Base-by-base conservation (phyloP, 2,329 filamentous ascomycete genomes). In the Emergomyces orientalis region DNA sequence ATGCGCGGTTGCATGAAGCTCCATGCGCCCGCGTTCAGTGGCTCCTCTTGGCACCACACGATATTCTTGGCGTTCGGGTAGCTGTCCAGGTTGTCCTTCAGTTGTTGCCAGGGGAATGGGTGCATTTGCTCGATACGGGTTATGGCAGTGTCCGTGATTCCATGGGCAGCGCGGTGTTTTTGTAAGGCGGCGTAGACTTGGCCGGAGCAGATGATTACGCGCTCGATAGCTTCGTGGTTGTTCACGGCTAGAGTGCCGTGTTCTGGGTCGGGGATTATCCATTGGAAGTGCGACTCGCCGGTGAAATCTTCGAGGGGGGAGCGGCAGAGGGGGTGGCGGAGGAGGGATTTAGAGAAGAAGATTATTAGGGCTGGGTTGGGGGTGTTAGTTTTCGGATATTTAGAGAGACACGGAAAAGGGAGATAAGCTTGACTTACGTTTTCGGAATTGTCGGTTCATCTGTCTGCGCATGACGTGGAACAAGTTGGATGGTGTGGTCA, bases 371-470 rank as follows among this genome's bases (percentile, higher is more conserved):
- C 90, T 93, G 25, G 32, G 71, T 27, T 52, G 52, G 32, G 56
- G 11, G 39, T 37, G 39, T 67, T 65, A 73, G 67, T 63, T 62
- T 64, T 61, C 51, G 32, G 14, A 59, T 52, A 59, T 32, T 13
- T 3, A 8, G 17, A 30, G 22, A 30, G 2, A 3, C 27, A 45
- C 27, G 61, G 5, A 34, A 60, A 39, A 51, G 13, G 11, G 17
- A n/a, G 6, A n/a, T 1, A 34, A 9, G 17, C 17, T 37, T 11
- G 4, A 83, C 89, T 86, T 83, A 94, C 90, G 94, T 83, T 99
- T 99, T 80, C 94, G 87, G 89, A 99, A 99, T 76, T 99, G 93
- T 73, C 94, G 87, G 84, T 97, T 92, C 87, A 99, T 96, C 81
- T 99, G 94, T 78, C 94, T 87, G 75, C 94, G 89, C 67, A 99